These are phyloP conservation scores for Lepiota brunneoincarnata DNA, from an alignment of 768 basidiomycete genomes.

Conservation along the genomic window DNA sequence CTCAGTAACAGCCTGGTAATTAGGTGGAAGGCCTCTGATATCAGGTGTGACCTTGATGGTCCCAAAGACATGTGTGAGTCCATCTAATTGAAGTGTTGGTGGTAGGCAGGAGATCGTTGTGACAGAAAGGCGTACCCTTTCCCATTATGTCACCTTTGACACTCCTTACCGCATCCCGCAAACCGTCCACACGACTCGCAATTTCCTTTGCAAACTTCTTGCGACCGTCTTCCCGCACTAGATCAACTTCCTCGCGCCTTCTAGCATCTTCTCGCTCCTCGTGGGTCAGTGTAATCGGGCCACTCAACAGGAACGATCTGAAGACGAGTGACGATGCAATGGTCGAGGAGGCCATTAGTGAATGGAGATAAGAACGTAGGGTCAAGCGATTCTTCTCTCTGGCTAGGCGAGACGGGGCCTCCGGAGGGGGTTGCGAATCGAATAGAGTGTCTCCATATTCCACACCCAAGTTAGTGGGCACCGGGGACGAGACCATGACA, in stretches of 20 bases:
- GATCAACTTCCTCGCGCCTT: constrained; percentile 86
- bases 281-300: constrained; percentile 61
- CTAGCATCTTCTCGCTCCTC: constrained; percentile 80
- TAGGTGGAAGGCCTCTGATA: constrained; percentile 73
- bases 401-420: constrained; percentile 51
- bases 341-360: constrained; percentile 64
- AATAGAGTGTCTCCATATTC: neutral
- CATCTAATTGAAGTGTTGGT: constrained; percentile 51
- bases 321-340: constrained; percentile 88
- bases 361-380: constrained; percentile 87
- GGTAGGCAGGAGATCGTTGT: neutral
- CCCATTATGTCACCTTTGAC: constrained; percentile 95
- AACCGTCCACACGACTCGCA: constrained; percentile 77
- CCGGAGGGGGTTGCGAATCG: neutral
- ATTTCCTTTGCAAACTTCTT: constrained; percentile 87
- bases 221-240: constrained; percentile 81
- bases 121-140: constrained; percentile 46
- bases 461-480: constrained; percentile 1
- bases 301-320: constrained; percentile 78
- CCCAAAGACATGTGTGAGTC: constrained; percentile 84
- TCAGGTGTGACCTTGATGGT: constrained; percentile 80
- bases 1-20: constrained; percentile 88
- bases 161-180: constrained; percentile 78
- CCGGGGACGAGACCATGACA: constrained; percentile 43
- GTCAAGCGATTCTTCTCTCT: constrained; percentile 96